A percentile compares a stretch with the other conserved stretches of the same genome.
Evolutionary conservation across 176 grass and related monocot genomes (phyloP).

Genomic region (Thalia dealbata): DNA sequence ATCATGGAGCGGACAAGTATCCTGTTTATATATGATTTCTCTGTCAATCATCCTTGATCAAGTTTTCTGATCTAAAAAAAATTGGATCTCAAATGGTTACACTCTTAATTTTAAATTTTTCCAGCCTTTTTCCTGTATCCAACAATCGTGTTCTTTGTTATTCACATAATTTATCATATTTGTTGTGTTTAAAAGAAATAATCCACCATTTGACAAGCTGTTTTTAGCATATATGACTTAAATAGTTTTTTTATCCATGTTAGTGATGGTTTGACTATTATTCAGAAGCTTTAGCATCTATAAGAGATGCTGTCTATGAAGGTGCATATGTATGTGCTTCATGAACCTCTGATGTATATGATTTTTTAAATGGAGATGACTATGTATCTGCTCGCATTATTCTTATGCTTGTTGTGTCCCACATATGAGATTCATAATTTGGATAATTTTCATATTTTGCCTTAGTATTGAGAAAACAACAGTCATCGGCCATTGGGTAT

Average conservation of each 20-base stretch:
- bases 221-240: too few species aligned
- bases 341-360: too few species aligned
- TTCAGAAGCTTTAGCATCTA: too few species aligned
- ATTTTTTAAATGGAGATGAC: too few species aligned
- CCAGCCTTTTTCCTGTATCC: not conserved
- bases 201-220: not conserved
- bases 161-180: not conserved
- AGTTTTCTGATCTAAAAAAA: not conserved
- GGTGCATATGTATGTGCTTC: too few species aligned
- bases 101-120: not conserved
- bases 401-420: not conserved
- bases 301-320: too few species aligned
- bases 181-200: not conserved
- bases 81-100: not conserved
- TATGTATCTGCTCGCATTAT: not conserved
- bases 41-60: not conserved
- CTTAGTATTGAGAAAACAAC: not conserved
- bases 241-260: too few species aligned
- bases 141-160: not conserved
- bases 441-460: not conserved
- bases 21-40: constrained; percentile 15
- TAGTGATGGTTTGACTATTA: too few species aligned
- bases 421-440: not conserved
- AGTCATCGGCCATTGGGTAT: not conserved
- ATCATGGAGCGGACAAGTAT: constrained; percentile 61